These are phyloP conservation scores for Pelagophyceae sp. DNA, from an alignment of 352 stramenopile genomes.

Conservation along the genomic window DNA sequence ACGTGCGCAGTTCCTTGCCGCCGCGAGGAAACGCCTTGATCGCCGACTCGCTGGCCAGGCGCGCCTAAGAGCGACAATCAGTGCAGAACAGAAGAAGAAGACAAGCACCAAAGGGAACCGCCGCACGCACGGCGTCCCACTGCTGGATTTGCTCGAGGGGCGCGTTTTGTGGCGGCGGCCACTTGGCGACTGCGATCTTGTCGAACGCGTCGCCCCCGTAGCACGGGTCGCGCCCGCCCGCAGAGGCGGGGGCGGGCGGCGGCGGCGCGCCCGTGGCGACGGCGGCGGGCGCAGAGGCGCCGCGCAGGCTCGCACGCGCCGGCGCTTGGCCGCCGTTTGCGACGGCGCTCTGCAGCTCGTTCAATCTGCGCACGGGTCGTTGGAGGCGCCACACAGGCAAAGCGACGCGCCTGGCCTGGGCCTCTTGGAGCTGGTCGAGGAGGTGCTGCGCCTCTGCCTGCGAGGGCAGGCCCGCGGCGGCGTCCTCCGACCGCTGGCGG, in stretches of 20 bases:
- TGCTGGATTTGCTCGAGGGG: constrained; percentile 1
- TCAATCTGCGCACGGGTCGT: no score
- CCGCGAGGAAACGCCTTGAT: background rate
- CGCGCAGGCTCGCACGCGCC: background rate
- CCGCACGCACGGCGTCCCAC: no score
- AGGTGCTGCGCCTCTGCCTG: no score
- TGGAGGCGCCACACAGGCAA: no score
- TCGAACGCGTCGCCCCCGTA: background rate
- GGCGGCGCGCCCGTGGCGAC: background rate
- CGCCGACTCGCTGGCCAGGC: background rate
- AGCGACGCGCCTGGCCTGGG: background rate
- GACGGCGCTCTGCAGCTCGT: background rate
- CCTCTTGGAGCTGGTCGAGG: background rate
- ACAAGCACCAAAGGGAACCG: no score
- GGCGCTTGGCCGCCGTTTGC: no score
- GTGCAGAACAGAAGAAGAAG: no score
- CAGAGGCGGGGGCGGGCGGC: background rate
- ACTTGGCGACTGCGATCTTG: background rate
- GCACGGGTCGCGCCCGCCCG: background rate
- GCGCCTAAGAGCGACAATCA: no score
- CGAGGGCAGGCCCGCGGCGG: no score
- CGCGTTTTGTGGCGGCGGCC: background rate
- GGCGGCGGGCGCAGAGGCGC: background rate
- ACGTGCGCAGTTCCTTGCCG: background rate
- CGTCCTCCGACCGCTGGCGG: background rate